Evolutionary conservation across 2,329 filamentous ascomycete species (phyloP).

Genomic region (Colletotrichum agaves): DNA sequence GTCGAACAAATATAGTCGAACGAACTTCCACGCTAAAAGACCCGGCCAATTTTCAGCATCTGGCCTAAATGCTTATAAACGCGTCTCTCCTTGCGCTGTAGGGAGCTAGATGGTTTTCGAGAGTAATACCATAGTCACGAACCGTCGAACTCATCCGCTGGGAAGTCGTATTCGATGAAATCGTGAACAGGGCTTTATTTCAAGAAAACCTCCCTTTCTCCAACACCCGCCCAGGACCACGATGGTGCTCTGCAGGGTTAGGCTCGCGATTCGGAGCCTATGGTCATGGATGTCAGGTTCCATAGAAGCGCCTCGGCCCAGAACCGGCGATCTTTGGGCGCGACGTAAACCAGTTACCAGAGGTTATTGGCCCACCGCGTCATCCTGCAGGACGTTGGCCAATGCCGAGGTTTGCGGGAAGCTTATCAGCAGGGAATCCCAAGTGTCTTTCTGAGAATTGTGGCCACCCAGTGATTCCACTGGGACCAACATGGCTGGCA

Average conservation of each 20-base stretch:
- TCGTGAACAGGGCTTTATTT: no score
- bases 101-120: no score
- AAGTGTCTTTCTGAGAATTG: neutral
- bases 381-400: neutral
- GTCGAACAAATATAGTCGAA: no score
- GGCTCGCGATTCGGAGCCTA: rapidly evolving
- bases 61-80: no score
- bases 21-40: no score
- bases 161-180: no score
- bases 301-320: neutral
- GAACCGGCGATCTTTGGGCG: neutral
- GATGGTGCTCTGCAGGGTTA: neutral
- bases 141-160: no score
- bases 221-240: conserved; percentile 5
- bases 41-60: no score
- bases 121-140: no score
- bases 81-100: no score
- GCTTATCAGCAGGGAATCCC: neutral
- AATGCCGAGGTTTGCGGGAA: neutral
- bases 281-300: neutral
- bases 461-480: neutral
- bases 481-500: neutral
- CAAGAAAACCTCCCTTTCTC: no score
- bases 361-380: neutral
- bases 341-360: neutral